Percentiles rank a stretch among this genome's conserved stretches.
Conservation (phyloP, 2,329 filamentous ascomycete genomes). For the Curvularia sp. region DNA sequence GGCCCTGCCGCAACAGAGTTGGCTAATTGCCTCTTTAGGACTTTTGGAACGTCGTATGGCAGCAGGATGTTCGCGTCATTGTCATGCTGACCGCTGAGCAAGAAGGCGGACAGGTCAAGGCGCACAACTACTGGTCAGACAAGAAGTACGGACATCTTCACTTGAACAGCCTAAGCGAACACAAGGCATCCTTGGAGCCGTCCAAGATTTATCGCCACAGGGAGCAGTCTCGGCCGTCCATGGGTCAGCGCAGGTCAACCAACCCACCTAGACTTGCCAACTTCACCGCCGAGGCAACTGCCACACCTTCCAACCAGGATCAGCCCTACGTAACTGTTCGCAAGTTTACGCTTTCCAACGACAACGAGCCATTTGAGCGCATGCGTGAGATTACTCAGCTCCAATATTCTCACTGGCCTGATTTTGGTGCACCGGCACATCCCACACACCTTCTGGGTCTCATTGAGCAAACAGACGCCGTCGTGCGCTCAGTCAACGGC, state of each 20-base stretch:
- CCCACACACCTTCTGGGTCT: conserved; percentile 85
- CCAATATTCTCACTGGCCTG: conserved; percentile 95
- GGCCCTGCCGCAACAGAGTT: neutral
- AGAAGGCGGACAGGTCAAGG: conserved; percentile 92
- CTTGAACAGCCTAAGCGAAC: conserved; percentile 80
- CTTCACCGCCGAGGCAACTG: conserved; percentile 35
- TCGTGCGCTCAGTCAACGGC: conserved; percentile 59
- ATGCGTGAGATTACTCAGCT: conserved; percentile 93
- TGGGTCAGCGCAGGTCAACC: conserved; percentile 47
- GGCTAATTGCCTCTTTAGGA: conserved; percentile 64
- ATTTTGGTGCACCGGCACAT: conserved; percentile 91
- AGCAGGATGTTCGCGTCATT: conserved; percentile 91
- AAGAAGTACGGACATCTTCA: conserved; percentile 79
- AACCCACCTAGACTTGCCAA: conserved; percentile 41
- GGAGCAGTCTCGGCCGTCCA: conserved; percentile 45
- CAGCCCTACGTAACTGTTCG: conserved; percentile 80
- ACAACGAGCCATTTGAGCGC: conserved; percentile 77
- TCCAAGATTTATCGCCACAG: conserved; percentile 58
- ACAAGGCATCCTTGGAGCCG: conserved; percentile 76
- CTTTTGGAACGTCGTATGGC: conserved; percentile 98
- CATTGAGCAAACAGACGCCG: conserved; percentile 87
- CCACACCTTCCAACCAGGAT: conserved; percentile 57
- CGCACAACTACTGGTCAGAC: conserved; percentile 89
- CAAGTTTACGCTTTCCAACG: conserved; percentile 83
- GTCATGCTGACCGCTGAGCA: conserved; percentile 96